These are phyloP conservation scores for Helianthus tuberosus DNA, from an alignment of 129 eudicot species.

Conservation along the genomic window DNA sequence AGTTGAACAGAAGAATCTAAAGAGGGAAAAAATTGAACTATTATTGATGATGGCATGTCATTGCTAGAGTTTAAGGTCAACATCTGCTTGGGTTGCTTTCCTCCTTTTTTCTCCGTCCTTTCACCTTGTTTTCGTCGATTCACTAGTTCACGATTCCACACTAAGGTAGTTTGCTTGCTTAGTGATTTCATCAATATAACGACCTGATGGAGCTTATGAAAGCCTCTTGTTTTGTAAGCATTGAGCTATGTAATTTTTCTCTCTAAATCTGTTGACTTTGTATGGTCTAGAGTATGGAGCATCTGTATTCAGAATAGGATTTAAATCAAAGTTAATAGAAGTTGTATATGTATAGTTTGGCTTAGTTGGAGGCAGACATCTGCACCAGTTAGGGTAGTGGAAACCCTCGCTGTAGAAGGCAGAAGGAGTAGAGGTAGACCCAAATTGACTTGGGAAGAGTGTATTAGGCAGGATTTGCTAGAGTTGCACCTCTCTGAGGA, in stretches of 20 bases:
- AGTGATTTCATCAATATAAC: not conserved
- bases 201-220: not conserved
- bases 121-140: not conserved
- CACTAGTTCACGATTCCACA: not conserved
- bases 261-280: not conserved
- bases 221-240: not conserved
- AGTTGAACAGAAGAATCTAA: slow-evolving; percentile 3
- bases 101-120: not conserved
- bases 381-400: too few species aligned
- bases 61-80: not conserved
- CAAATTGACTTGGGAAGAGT: too few species aligned
- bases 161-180: not conserved
- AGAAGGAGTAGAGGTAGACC: too few species aligned
- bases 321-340: not conserved
- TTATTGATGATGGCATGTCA: not conserved
- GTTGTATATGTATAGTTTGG: not conserved
- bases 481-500: too few species aligned
- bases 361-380: not conserved
- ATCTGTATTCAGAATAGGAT: not conserved
- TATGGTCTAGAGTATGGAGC: not conserved
- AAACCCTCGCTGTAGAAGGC: too few species aligned
- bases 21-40: not conserved
- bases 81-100: not conserved
- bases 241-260: not conserved
- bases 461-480: too few species aligned